Evolutionary conservation across 345 rosid species (phyloP).

Genomic region (Erucastrum elatum): DNA sequence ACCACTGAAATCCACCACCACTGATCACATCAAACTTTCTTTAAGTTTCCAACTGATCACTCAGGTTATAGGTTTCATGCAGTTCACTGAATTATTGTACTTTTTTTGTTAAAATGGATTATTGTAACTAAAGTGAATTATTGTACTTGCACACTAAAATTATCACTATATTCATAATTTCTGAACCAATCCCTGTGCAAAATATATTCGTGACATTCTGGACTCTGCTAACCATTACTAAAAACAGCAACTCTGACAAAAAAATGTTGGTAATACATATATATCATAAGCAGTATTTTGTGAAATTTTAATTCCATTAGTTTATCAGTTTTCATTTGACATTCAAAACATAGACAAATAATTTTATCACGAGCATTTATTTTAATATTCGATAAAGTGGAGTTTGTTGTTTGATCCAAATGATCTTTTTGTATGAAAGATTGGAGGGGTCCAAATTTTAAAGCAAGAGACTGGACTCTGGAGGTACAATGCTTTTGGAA

Average conservation of each 20-base stretch:
- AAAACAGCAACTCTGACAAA: background rate
- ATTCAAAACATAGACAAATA: background rate
- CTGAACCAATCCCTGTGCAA: background rate
- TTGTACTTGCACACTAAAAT: background rate
- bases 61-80: background rate
- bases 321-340: background rate
- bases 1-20: background rate
- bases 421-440: background rate
- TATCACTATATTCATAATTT: background rate
- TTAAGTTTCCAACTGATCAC: background rate
- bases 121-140: background rate
- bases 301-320: background rate
- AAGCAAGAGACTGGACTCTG: background rate
- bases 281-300: background rate
- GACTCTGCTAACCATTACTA: background rate
- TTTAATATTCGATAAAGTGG: background rate
- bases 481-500: constrained; percentile 6
- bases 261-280: background rate
- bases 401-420: background rate
- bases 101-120: background rate
- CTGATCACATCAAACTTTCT: background rate
- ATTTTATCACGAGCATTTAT: background rate
- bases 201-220: background rate
- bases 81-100: background rate
- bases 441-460: constrained; percentile 14